phyloP scores from a whole-genome alignment of 208 protist species.

The Blastocrithidia nonstop region DNA sequence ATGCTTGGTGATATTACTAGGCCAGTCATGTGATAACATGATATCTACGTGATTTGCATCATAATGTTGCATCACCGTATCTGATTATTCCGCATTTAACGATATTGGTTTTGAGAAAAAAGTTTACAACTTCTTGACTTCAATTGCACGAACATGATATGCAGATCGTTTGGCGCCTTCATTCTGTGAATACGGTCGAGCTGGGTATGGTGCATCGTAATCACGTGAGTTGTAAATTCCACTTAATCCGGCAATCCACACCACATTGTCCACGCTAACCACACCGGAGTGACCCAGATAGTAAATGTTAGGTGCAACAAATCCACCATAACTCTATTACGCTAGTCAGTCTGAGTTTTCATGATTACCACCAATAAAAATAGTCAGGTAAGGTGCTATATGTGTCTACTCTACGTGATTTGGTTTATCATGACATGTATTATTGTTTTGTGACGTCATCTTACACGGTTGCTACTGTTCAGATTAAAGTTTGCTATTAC shows the following conservation, averaged over 20 bases:
- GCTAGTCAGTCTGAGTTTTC: slow-evolving; percentile 93
- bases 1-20: slow-evolving; percentile 70
- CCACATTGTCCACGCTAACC: slow-evolving; percentile 60
- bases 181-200: slow-evolving; percentile 40
- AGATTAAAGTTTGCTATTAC: too few relatives aligned
- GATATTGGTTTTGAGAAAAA: too few relatives aligned
- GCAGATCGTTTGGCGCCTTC: slow-evolving; percentile 39
- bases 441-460: not conserved
- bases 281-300: slow-evolving; percentile 93
- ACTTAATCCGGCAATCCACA: slow-evolving; percentile 64
- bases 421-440: not conserved
- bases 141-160: slow-evolving; percentile 78
- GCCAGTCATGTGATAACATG: slow-evolving; percentile 87
- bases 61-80: not conserved
- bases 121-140: slow-evolving; percentile 66
- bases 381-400: slow-evolving; percentile 92
- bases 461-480: not conserved
- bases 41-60: slow-evolving; percentile 36
- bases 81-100: not conserved
- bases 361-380: slow-evolving; percentile 99
- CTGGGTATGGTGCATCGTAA: slow-evolving; percentile 57
- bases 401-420: not conserved
- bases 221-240: slow-evolving; percentile 83
- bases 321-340: slow-evolving; percentile 92
- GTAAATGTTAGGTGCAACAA: slow-evolving; percentile 97